Percentiles rank a stretch among this genome's conserved stretches.
Evolutionary conservation across 805 yeast species (phyloP).

Genomic region (Lipomyces orientalis): DNA sequence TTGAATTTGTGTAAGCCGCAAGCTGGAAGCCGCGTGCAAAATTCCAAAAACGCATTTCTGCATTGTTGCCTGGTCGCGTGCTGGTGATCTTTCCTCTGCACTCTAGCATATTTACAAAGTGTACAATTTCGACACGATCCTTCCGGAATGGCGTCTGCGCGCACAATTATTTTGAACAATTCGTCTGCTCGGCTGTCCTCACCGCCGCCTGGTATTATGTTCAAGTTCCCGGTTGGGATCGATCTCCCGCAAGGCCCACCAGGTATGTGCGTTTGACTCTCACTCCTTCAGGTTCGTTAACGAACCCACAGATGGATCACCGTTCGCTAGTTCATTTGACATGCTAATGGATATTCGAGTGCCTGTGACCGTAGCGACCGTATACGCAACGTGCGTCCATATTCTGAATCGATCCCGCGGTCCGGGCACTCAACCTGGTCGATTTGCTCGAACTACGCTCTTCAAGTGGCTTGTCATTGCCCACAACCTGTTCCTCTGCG

Average conservation of each 20-base stretch:
- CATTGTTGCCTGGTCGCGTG: too few species aligned
- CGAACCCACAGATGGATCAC: conserved; percentile 19
- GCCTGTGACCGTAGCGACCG: conserved; percentile 62
- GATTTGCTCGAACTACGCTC: conserved; percentile 51
- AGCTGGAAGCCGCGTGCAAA: too few species aligned
- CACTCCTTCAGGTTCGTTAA: too few species aligned
- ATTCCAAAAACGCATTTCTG: too few species aligned
- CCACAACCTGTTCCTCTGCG: conserved; percentile 66
- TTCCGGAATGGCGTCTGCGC: background rate
- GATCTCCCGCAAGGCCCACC: conserved; percentile 37
- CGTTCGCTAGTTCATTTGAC: conserved; percentile 29
- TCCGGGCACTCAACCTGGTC: conserved; percentile 57
- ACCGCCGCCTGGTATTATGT: conserved; percentile 29
- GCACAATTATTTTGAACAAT: conserved; percentile 3
- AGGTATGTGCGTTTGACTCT: conserved; percentile 13
- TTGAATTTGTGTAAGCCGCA: too few species aligned
- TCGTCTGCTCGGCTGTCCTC: conserved; percentile 28
- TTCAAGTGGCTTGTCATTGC: conserved; percentile 63
- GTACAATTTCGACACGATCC: background rate
- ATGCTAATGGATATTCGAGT: conserved; percentile 54
- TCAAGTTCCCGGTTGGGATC: conserved; percentile 34
- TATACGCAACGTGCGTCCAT: conserved; percentile 66
- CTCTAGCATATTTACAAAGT: background rate
- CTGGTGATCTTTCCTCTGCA: background rate
- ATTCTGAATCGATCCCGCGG: conserved; percentile 54